phyloP scores from a whole-genome alignment of 371 early-diverging fungal genomes.

The Funneliformis caledonium region DNA sequence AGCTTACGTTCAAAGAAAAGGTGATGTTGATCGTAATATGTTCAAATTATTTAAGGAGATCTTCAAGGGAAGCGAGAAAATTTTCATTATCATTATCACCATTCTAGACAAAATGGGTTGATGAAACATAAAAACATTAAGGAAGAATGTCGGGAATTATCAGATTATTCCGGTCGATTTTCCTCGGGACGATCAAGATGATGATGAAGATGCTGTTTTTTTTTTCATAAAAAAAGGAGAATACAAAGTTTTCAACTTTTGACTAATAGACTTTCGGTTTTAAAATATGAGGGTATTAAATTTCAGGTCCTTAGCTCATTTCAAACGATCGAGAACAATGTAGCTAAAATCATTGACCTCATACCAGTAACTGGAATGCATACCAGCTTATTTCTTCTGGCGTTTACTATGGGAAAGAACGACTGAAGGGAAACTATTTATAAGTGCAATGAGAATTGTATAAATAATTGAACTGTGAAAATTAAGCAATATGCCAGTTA shows the following conservation, averaged over 20 bases:
- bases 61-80: not conserved
- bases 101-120: not conserved
- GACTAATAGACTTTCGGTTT: not conserved
- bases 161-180: conserved; percentile 18
- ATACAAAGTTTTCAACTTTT: not conserved
- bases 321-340: no score
- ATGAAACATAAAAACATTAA: not conserved
- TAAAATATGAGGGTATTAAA: not conserved
- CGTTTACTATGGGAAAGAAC: no score
- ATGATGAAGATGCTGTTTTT: not conserved
- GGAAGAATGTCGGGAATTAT: not conserved
- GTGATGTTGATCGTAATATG: not conserved
- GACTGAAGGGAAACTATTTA: no score
- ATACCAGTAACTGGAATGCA: no score
- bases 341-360: no score
- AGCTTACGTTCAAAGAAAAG: conserved; percentile 3
- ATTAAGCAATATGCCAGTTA: no score
- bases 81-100: conserved; percentile 11
- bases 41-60: conserved; percentile 4
- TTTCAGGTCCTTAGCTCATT: not conserved
- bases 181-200: not conserved
- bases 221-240: not conserved
- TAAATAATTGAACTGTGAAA: no score
- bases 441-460: no score
- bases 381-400: no score